Conservation (phyloP, 2,329 filamentous ascomycete genomes). For the Neospermospora avenae region DNA sequence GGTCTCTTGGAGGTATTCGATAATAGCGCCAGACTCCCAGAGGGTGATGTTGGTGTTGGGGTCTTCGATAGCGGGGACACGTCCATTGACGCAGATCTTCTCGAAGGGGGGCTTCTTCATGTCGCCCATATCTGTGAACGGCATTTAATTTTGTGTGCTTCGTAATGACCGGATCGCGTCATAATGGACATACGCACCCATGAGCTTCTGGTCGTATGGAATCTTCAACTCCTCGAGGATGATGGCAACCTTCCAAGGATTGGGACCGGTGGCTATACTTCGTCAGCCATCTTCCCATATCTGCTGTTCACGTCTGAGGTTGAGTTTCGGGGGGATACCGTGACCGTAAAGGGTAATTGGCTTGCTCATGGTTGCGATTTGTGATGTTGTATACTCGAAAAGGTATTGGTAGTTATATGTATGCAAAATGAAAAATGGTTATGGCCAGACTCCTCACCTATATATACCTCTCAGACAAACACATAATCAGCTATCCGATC, state of each 20-base stretch:
- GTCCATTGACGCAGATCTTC: constrained; percentile 31
- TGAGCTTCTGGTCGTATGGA: constrained; percentile 38
- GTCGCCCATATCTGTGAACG: constrained; percentile 32
- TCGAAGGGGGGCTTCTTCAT: constrained; percentile 41
- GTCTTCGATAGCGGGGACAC: constrained; percentile 37
- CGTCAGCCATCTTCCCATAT: neutral
- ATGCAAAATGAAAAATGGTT: neutral
- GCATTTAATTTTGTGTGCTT: too few relatives aligned
- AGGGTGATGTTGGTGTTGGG: constrained; percentile 41
- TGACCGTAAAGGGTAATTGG: constrained; percentile 12
- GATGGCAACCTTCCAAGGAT: constrained; percentile 41
- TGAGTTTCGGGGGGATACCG: neutral
- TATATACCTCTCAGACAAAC: neutral
- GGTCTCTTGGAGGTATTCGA: constrained; percentile 39
- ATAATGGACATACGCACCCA: constrained; percentile 11
- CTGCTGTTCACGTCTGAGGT: neutral
- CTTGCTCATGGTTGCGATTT: constrained; percentile 10
- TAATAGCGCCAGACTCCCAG: constrained; percentile 46
- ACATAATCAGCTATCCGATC: neutral
- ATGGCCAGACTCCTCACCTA: neutral
- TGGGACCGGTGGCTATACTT: constrained; percentile 14
- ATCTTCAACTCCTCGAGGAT: constrained; percentile 44
- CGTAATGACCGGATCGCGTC: too few relatives aligned
- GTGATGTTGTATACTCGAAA: neutral
- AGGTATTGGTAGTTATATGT: neutral